phyloP scores from a whole-genome alignment of 202 grass and related monocot species.

The Sporobolus alterniflorus region DNA sequence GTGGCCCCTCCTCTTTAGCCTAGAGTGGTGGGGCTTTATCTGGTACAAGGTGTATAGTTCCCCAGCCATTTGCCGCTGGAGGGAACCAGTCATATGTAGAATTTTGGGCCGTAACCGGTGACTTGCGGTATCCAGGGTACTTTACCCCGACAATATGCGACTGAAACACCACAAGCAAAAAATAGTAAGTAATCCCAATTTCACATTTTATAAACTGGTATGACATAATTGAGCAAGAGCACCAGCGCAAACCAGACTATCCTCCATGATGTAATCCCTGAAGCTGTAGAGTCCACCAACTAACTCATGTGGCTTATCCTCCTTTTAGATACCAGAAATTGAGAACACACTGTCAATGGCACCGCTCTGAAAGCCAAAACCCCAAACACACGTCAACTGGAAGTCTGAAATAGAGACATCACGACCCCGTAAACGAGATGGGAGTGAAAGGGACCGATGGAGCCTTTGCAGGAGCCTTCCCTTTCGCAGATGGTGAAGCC shows the following conservation, averaged over 20 bases:
- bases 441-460: too few species aligned
- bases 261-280: constrained; percentile 95
- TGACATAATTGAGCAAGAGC: background rate
- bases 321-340: constrained; percentile 83
- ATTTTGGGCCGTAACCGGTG: too few species aligned
- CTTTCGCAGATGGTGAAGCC: too few species aligned
- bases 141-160: constrained; percentile 97
- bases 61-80: too few species aligned
- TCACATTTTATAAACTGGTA: constrained; percentile 28
- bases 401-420: too few species aligned
- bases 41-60: too few species aligned
- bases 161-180: constrained; percentile 52
- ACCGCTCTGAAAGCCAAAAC: background rate
- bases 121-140: too few species aligned
- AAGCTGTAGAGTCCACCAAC: constrained; percentile 96
- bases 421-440: too few species aligned
- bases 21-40: too few species aligned
- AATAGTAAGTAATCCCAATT: background rate
- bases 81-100: too few species aligned
- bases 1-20: too few species aligned
- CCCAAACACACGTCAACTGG: background rate
- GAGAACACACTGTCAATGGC: background rate
- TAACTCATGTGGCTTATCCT: constrained; percentile 95
- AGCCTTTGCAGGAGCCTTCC: too few species aligned
- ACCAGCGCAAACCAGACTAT: constrained; percentile 59